Percentiles rank a stretch among this genome's conserved stretches.
Conservation (phyloP, 2,329 filamentous ascomycete species). For the Trichoderma sp. region DNA sequence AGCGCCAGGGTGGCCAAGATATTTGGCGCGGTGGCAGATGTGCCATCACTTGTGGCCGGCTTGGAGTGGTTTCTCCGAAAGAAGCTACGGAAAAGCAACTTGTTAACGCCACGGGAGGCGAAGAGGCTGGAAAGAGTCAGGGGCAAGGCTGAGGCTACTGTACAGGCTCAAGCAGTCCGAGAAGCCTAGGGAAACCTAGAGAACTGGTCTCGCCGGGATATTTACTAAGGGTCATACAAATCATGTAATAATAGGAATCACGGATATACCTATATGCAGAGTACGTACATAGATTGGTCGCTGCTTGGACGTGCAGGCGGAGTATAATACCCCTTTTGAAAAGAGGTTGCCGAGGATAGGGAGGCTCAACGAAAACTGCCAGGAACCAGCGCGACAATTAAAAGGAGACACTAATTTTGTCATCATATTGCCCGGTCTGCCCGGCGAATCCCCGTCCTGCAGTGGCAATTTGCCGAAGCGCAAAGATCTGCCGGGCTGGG, state of each 20-base stretch:
- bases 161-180: constrained; percentile 28
- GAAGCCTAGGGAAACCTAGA: background rate
- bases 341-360: constrained; percentile 18
- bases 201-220: background rate
- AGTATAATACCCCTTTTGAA: background rate
- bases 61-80: constrained; percentile 80
- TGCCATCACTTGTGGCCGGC: constrained; percentile 69
- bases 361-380: constrained; percentile 11
- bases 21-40: constrained; percentile 64
- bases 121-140: constrained; percentile 44
- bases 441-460: background rate
- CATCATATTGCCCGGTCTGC: background rate
- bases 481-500: background rate
- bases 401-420: background rate
- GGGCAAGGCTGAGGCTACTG: constrained; percentile 38
- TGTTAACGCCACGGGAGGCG: constrained; percentile 52
- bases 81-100: constrained; percentile 66
- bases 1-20: constrained; percentile 63
- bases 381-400: background rate
- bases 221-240: background rate
- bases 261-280: background rate
- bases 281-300: background rate
- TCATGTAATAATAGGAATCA: background rate
- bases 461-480: background rate
- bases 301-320: background rate